Evolutionary conservation across 192 early-diverging fungal genomes (phyloP).

Genomic region (Rhizoclosmatium globosum): DNA sequence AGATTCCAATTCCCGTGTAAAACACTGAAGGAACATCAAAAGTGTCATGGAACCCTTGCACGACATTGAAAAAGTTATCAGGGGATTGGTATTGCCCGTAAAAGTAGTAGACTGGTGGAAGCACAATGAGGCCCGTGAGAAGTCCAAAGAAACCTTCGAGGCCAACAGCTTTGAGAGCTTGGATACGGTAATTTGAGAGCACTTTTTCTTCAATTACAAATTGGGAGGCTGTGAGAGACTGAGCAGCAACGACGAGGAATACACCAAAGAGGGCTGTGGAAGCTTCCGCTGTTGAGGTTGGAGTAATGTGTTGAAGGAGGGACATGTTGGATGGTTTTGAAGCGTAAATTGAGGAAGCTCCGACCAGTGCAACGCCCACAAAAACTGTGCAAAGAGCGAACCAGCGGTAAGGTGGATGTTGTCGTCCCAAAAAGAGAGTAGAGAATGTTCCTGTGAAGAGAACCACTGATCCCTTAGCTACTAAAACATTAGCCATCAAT

Average conservation of each 20-base stretch:
- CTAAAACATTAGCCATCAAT: background rate
- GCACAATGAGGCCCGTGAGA: constrained; percentile 67
- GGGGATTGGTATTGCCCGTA: constrained; percentile 68
- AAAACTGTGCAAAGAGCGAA: constrained; percentile 84
- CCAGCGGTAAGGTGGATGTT: constrained; percentile 82
- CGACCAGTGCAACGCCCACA: constrained; percentile 89
- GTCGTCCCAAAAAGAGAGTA: constrained; percentile 82
- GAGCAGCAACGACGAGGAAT: constrained; percentile 84
- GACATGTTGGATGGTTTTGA: background rate
- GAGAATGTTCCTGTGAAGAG: constrained; percentile 94
- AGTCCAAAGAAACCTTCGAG: constrained; percentile 94
- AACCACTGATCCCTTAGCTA: constrained; percentile 93
- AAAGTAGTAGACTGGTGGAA: constrained; percentile 79
- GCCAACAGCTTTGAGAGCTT: constrained; percentile 90
- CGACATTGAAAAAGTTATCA: constrained; percentile 86
- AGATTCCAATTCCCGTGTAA: constrained; percentile 74
- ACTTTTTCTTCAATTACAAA: constrained; percentile 98
- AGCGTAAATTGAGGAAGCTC: constrained; percentile 45
- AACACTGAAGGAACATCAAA: constrained; percentile 38
- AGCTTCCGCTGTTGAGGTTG: constrained; percentile 17
- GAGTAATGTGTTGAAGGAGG: constrained; percentile 9
- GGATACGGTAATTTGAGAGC: constrained; percentile 78
- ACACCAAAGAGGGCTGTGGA: constrained; percentile 75
- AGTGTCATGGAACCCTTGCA: constrained; percentile 72
- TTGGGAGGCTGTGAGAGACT: constrained; percentile 91